phyloP scores from a whole-genome alignment of 768 basidiomycete species.

The Tulasnella sp. region DNA sequence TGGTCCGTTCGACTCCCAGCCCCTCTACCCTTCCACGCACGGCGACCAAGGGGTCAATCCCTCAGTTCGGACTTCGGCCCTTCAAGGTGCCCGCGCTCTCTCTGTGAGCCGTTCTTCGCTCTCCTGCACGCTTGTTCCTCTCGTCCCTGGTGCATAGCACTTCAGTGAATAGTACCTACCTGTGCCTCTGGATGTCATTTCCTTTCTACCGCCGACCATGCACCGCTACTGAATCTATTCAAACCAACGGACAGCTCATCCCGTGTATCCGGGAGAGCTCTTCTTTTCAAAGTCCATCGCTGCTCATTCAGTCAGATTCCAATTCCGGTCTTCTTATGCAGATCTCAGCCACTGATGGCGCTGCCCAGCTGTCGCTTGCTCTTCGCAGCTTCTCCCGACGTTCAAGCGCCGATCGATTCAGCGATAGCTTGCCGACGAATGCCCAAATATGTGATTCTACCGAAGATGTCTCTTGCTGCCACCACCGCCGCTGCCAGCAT shows the following conservation, averaged over 20 bases:
- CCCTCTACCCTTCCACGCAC: not conserved
- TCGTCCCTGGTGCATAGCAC: not conserved
- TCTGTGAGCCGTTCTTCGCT: not conserved
- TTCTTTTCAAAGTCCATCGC: not conserved
- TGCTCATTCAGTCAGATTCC: not conserved
- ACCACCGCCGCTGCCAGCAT: not conserved
- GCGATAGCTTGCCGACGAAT: not conserved
- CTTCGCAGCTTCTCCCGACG: not conserved
- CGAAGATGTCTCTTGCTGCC: not conserved
- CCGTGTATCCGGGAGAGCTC: not conserved
- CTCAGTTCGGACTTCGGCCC: not conserved
- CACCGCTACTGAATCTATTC: not conserved
- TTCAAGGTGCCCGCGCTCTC: not conserved
- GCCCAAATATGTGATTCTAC: not conserved
- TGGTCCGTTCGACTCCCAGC: not conserved
- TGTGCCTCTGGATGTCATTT: not conserved
- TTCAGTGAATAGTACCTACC: not conserved
- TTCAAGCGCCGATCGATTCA: not conserved
- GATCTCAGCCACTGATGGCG: not conserved
- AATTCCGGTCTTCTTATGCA: not conserved
- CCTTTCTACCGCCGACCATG: not conserved
- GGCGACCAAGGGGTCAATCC: not conserved
- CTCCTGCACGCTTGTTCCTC: not conserved
- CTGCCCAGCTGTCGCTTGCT: not conserved
- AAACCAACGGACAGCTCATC: not conserved